Evolutionary conservation across 306 rosid genomes (phyloP).

Genomic region (Amphicarpaea edgeworthii): DNA sequence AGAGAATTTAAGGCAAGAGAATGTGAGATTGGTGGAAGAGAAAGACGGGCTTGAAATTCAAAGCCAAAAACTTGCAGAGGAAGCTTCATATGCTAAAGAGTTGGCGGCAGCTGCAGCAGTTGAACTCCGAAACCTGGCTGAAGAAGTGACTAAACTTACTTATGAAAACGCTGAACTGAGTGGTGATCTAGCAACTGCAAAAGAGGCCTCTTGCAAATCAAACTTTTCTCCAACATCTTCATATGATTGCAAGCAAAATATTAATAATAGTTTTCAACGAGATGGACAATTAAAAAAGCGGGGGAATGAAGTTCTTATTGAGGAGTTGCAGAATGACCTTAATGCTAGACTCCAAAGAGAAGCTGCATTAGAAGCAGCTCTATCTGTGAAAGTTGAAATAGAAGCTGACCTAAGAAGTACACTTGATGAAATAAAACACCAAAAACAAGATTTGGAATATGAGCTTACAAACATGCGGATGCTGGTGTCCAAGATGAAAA

Average conservation of each 20-base stretch:
- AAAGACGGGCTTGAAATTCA: constrained; percentile 81
- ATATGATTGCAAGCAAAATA: constrained; percentile 55
- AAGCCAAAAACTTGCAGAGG: constrained; percentile 75
- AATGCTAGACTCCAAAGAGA: constrained; percentile 67
- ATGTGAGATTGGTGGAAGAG: constrained; percentile 71
- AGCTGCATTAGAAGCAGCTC: constrained; percentile 65
- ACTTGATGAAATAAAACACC: constrained; percentile 72
- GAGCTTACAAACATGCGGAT: constrained; percentile 79
- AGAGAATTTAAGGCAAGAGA: constrained; percentile 83
- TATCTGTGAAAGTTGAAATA: constrained; percentile 64
- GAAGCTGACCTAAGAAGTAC: constrained; percentile 64
- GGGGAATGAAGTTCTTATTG: constrained; percentile 57
- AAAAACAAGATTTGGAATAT: constrained; percentile 67
- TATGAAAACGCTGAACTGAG: constrained; percentile 76
- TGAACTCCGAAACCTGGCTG: constrained; percentile 84
- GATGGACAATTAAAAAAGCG: constrained; percentile 49
- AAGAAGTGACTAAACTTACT: constrained; percentile 85
- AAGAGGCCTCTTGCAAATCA: constrained; percentile 57
- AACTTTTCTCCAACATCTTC: constrained; percentile 54
- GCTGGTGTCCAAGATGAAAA: constrained; percentile 62
- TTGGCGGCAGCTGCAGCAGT: constrained; percentile 88
- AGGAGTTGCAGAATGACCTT: constrained; percentile 75
- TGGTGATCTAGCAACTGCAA: constrained; percentile 65
- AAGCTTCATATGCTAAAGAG: constrained; percentile 92
- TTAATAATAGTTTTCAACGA: constrained; percentile 42